A percentile compares a stretch with the other conserved stretches of the same genome.
Evolutionary conservation across 2,329 filamentous ascomycete species (phyloP).

Genomic region (Neonectria magnoliae): DNA sequence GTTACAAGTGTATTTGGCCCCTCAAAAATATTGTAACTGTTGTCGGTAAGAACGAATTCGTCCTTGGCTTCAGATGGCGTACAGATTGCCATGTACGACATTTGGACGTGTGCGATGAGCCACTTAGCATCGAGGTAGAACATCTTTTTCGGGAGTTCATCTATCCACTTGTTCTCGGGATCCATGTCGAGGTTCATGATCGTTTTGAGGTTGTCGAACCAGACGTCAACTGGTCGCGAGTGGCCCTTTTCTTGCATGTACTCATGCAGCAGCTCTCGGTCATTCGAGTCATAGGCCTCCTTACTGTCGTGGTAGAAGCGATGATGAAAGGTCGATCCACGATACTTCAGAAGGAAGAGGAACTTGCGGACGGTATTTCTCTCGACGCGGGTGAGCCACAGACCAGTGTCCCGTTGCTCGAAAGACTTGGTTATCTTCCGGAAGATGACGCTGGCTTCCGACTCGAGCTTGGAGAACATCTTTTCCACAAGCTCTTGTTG

Average conservation of each 20-base stretch:
- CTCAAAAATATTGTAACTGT: conserved; percentile 11
- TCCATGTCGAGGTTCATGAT: conserved; percentile 8
- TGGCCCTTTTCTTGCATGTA: conserved; percentile 7
- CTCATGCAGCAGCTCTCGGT: background rate
- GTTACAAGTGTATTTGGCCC: background rate
- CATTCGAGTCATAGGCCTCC: conserved; percentile 44
- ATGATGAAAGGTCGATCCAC: conserved; percentile 45
- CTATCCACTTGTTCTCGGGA: background rate
- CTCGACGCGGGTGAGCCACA: conserved; percentile 46
- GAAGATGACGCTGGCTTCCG: background rate
- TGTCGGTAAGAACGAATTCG: conserved; percentile 11
- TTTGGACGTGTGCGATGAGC: background rate
- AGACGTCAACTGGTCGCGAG: conserved; percentile 4
- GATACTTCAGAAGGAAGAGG: conserved; percentile 57
- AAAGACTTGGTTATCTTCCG: background rate
- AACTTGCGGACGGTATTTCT: conserved; percentile 54
- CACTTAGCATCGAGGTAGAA: background rate
- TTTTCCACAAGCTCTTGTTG: background rate
- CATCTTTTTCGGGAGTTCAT: background rate
- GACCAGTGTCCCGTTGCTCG: conserved; percentile 10
- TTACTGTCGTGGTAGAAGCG: conserved; percentile 48
- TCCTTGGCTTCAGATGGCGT: background rate
- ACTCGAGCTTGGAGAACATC: conserved; percentile 4
- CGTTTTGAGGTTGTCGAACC: conserved; percentile 17
- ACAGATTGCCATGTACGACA: conserved; percentile 6